A percentile compares a stretch with the other conserved stretches of the same genome.
Conservation (phyloP, 2,329 filamentous ascomycete species). For the Aspergillus niger region DNA sequence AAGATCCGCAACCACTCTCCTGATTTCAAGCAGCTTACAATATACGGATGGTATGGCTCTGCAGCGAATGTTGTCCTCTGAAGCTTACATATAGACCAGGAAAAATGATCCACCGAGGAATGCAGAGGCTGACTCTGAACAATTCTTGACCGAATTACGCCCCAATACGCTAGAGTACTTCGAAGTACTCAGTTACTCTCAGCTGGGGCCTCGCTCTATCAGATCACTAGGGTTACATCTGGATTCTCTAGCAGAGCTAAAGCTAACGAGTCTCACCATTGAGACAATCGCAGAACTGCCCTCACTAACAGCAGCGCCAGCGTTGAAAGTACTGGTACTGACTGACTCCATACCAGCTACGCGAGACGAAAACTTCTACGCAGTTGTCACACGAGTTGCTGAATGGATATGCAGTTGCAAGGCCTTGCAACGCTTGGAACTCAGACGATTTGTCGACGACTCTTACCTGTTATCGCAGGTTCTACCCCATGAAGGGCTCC, state of each 20-base stretch:
- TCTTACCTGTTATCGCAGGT: conserved; percentile 39
- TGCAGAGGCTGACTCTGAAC: conserved; percentile 60
- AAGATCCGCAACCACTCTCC: conserved; percentile 62
- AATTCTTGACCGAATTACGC: conserved; percentile 59
- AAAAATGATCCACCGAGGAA: conserved; percentile 36
- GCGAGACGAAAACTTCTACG: conserved; percentile 54
- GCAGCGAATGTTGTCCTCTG: not conserved
- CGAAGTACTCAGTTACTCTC: conserved; percentile 58
- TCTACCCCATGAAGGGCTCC: conserved; percentile 28
- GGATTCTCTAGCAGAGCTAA: conserved; percentile 57
- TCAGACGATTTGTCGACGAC: conserved; percentile 56
- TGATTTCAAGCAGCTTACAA: conserved; percentile 61
- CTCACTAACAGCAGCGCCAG: conserved; percentile 24
- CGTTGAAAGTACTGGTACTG: conserved; percentile 53
- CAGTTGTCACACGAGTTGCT: conserved; percentile 54
- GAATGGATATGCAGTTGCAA: conserved; percentile 59
- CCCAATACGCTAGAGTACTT: conserved; percentile 62
- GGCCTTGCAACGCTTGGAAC: conserved; percentile 52
- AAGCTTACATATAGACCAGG: conserved; percentile 32
- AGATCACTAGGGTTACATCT: conserved; percentile 55
- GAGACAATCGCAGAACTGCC: conserved; percentile 47
- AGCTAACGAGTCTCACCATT: conserved; percentile 51
- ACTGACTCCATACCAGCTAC: conserved; percentile 47
- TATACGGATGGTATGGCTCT: conserved; percentile 52
- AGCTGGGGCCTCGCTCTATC: conserved; percentile 58